Evolutionary conservation across 352 stramenopile genomes (phyloP), one percentile per base, ranked within the genome.

Genomic region (Pythium guiyangense): DNA sequence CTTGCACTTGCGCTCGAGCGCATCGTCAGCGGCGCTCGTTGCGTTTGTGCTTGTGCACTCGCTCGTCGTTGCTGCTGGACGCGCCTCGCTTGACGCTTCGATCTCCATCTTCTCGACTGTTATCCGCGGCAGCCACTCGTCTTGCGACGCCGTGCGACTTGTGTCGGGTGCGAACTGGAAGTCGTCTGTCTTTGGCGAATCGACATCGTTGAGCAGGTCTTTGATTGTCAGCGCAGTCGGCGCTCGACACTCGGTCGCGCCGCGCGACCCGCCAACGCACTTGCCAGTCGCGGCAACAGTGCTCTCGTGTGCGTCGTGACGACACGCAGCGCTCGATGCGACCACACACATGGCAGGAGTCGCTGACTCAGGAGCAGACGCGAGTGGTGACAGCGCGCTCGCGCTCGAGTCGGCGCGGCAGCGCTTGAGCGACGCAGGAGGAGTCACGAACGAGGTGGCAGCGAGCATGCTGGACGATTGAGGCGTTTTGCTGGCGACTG

Each of bases 1-100:
- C 27, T 62, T 67, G 59, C 78, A 90, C 49, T 90, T 84, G 10
- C 42, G 22, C 26, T 87, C 77, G 18, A 92, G 62, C 26, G 74
- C 65, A 10, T 63, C 57, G 20, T 59, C 49, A 4, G 27, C 25
- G 8, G 18, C 39, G 20, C 15, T 49, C 29, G 14, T 2, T n/a
- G 17, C 49, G 22, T 25, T 20, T 20, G 34, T 18, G 29, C 18
- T 45, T 34, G 20, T 49, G 18, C 29, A 18, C 12, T 2, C 31
- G 34, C 52, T 54, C 34, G 40, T 57, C 22, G 39, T 47, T 31
- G 17, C 55, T 50, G 29, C 39, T 18, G n/a, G 25, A 42, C 37
- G 12, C 37, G 37, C 37, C 37, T 54, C n/a, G 17, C 31, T 39
- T 44, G 18, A 57, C 14, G 40, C 39, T 27, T 52, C 55, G 44